These are phyloP conservation scores for thale cress (Arabidopsis thaliana) DNA, from an alignment of 345 rosid species.

Conservation along the genomic window DNA sequence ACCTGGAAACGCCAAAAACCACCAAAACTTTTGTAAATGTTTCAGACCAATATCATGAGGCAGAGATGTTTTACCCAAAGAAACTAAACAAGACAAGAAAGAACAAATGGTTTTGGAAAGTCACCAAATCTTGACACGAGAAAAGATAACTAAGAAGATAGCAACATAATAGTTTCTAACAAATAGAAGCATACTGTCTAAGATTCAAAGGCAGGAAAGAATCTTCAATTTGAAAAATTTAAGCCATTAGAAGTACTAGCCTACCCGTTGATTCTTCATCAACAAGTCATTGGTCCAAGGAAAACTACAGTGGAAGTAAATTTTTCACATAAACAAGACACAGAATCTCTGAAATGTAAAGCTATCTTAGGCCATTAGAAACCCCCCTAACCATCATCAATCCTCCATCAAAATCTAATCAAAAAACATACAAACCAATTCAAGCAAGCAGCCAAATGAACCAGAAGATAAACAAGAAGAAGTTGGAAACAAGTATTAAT, in stretches of 20 bases:
- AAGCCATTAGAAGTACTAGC: constrained; percentile 2
- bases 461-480: background rate
- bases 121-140: background rate
- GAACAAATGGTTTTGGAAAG: constrained; percentile 3
- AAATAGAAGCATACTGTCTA: constrained; percentile 14
- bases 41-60: constrained; percentile 19
- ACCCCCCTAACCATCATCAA: background rate
- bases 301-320: background rate
- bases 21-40: constrained; percentile 24
- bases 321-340: background rate
- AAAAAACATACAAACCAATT: constrained; percentile 16
- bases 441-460: background rate
- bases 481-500: background rate
- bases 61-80: constrained; percentile 8
- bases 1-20: constrained; percentile 51
- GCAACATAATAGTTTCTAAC: constrained; percentile 4
- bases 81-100: constrained; percentile 3
- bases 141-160: constrained; percentile 6
- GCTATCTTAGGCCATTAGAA: background rate
- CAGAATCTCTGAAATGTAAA: background rate
- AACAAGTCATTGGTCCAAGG: background rate
- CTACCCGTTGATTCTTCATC: constrained; percentile 16
- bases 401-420: constrained; percentile 2
- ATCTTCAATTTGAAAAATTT: background rate
- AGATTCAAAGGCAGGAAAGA: constrained; percentile 10